Base-by-base conservation (phyloP, 1,139 yeast genomes). In the Trichomonascaceae sp. region DNA sequence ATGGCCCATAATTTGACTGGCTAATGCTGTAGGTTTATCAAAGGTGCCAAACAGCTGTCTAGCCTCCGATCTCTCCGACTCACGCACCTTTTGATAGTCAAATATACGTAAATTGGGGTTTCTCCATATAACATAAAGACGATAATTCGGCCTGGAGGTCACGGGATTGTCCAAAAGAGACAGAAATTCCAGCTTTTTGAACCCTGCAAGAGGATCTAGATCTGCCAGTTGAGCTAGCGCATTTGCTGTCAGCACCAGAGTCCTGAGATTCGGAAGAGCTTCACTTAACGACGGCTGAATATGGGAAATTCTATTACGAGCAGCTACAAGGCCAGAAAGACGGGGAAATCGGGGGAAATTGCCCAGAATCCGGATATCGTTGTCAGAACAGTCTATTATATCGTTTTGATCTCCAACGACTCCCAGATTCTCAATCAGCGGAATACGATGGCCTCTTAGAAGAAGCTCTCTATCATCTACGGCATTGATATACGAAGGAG, bases 381-480 rank as follows among this genome's bases (percentile, higher is more conserved):
- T 88, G 65, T 83, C 82, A 4, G 88, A 78, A 45, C 87, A 68
- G 66, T 88, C 96, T 7, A 87, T 71, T 19, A 81, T 79, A 54
- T 79, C 81, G 60, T 75, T 71, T 8, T 60, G 66, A 59, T 80
- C 83, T 9, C 70, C 63, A 1, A 78, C 63, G 4, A 69, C 71
- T 0, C 74, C 76, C 2, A 79, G 62, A 54, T 75, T 74, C 58
- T 77, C 82, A 17, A 78, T 66, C 18, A 68, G 60, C 0, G 78
- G 74, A 9, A 75, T 66, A 47, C 70, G 67, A 45, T 63, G 66
- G 43, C 72, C 71, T 50, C 84, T 68, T 19, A 81, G 66, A 1
- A 68, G 61, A 8, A 81, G 63, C 30, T 76, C 78, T 6, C 80
- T 67, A 47, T 78, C 78, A 1, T 70, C 71, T 2, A 71, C 61